Base-by-base conservation (phyloP, 1,284 basidiomycete genomes). In the Austroboletus novae-zelandiae region DNA sequence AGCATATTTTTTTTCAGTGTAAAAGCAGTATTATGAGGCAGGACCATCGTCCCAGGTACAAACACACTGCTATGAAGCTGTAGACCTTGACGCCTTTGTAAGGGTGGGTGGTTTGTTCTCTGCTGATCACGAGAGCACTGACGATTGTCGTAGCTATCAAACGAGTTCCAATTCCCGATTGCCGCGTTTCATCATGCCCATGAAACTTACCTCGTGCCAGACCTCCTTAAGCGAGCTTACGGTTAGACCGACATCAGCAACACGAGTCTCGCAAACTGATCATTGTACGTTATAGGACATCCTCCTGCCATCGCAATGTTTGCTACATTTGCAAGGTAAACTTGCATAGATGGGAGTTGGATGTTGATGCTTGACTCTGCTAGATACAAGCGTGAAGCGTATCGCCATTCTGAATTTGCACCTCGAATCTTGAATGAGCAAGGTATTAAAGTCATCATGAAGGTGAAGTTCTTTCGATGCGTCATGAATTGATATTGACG, bases 171-270 rank as follows among this genome's bases (percentile, higher is more conserved):
- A 61, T 93, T 93, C 69, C 78, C 83, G 5, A 79, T 92, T 48
- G 84, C 89, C 2, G 84, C 86, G 2, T 89, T 95, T 69, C 93
- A 95, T 66, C 92, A 95, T 61, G 91, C 93, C 0, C 83, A 85
- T 57, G 90, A 93, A 66, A 83, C 92, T 0, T 95, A 91, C 64
- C 81, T 95, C 15, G 85, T 93, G 20, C 89, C 91, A 1, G 83
- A 84, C 35, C 67, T 91, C 3, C 73, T 96, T 48, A 92, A 91
- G 66, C 74, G 77, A 61, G 78, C 84, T 3, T 92, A 85, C 61
- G 85, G 79, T 42, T 65, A 75, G 57, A 76, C 75, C 54, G 66
- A 70, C n/a, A 69, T 6, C 68, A 61, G 37, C 51, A 52, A 17
- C 6, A 1, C 15, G 14, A 23, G n/a, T 48, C 5, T 5, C 15